phyloP scores from a whole-genome alignment of 2,329 filamentous ascomycete genomes.

The Harringtonia lauricola region DNA sequence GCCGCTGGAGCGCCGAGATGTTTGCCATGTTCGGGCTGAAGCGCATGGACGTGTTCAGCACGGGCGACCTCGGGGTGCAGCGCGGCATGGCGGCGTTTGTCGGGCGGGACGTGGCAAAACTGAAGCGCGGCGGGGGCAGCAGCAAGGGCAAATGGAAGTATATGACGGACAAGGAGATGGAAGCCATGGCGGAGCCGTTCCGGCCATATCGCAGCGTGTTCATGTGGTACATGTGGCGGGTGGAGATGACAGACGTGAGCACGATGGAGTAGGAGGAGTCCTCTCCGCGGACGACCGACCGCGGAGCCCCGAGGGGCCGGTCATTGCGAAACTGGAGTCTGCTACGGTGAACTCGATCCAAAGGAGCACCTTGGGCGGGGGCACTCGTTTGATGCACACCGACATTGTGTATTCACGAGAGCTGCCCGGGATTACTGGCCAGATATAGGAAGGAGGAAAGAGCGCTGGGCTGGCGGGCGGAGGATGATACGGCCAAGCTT shows the following conservation, averaged over 20 bases:
- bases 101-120: constrained; percentile 70
- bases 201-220: constrained; percentile 82
- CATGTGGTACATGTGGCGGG: constrained; percentile 98
- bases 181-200: constrained; percentile 68
- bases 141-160: constrained; percentile 84
- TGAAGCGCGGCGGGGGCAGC: constrained; percentile 47
- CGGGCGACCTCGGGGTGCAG: constrained; percentile 89
- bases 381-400: too few species aligned
- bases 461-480: too few species aligned
- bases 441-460: too few species aligned
- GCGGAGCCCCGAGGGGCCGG: background rate
- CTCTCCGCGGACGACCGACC: background rate
- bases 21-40: constrained; percentile 95
- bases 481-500: too few species aligned
- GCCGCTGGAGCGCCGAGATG: constrained; percentile 93
- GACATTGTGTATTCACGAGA: too few species aligned
- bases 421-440: too few species aligned
- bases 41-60: constrained; percentile 84
- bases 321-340: background rate
- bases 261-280: constrained; percentile 30
- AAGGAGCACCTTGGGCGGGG: too few species aligned
- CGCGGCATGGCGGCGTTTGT: constrained; percentile 83
- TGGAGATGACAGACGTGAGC: constrained; percentile 67
- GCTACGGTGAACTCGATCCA: too few species aligned
- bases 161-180: constrained; percentile 90